Percentiles rank a stretch among this genome's conserved stretches.
phyloP scores from a whole-genome alignment of 2,329 filamentous ascomycete genomes.

The Fusarium chuoi region DNA sequence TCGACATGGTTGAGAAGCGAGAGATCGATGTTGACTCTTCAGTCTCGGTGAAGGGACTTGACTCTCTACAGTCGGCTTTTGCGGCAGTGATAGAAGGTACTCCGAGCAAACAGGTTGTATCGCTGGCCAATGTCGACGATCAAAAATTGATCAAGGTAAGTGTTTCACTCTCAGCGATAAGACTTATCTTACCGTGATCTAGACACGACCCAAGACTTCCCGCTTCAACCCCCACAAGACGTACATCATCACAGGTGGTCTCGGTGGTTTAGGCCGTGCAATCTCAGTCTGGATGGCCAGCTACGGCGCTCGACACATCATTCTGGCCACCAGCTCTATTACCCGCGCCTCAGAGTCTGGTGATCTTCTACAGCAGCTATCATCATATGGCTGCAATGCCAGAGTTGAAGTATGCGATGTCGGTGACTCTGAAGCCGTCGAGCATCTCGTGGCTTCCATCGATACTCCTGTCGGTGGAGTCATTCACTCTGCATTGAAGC shows the following conservation, averaged over 20 bases:
- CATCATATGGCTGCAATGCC: constrained; percentile 37
- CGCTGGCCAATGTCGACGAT: background rate
- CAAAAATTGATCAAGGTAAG: constrained; percentile 29
- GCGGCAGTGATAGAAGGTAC: constrained; percentile 1
- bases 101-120: constrained; percentile 29
- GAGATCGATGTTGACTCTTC: constrained; percentile 8
- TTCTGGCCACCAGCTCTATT: constrained; percentile 38
- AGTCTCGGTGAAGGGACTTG: constrained; percentile 14
- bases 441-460: constrained; percentile 21
- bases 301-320: constrained; percentile 35
- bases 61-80: constrained; percentile 22
- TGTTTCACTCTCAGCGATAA: background rate
- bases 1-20: constrained; percentile 21
- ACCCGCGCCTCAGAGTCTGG: constrained; percentile 21
- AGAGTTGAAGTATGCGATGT: constrained; percentile 39
- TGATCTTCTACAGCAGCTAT: constrained; percentile 34
- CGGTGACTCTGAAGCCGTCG: constrained; percentile 31
- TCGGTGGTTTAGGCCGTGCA: constrained; percentile 37
- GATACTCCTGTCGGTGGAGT: constrained; percentile 33
- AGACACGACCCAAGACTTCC: constrained; percentile 34
- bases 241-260: constrained; percentile 40
- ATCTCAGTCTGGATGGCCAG: constrained; percentile 42
- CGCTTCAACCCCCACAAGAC: constrained; percentile 29
- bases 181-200: background rate
- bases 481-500: constrained; percentile 38